A percentile compares a stretch with the other conserved stretches of the same genome.
phyloP scores from a whole-genome alignment of 768 basidiomycete genomes.

The Leccinum arenicola region DNA sequence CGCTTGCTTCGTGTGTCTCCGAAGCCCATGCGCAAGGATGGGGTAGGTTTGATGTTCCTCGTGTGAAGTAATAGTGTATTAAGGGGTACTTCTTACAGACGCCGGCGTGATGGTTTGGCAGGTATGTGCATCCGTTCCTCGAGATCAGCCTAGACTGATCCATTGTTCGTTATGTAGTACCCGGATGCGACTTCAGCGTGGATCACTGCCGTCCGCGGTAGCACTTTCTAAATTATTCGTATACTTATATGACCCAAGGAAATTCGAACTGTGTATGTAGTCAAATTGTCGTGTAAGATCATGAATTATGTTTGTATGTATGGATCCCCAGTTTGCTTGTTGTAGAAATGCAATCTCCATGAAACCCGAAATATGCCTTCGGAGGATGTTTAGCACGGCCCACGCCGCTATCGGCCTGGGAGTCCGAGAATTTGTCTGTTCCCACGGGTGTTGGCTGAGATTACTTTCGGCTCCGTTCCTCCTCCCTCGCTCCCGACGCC shows the following conservation, averaged over 20 bases:
- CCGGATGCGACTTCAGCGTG: slow-evolving; percentile 33
- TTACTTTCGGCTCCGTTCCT: no score
- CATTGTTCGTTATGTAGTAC: slow-evolving; percentile 21
- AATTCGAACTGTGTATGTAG: not conserved
- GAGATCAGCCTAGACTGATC: not conserved
- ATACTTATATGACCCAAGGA: not conserved
- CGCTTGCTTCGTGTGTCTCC: slow-evolving; percentile 55
- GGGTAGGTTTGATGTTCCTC: slow-evolving; percentile 4
- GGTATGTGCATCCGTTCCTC: slow-evolving; percentile 16
- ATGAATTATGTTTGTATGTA: not conserved
- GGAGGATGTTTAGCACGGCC: no score
- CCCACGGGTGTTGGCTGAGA: no score
- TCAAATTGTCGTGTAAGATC: not conserved
- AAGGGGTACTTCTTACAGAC: slow-evolving; percentile 22
- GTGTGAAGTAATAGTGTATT: not conserved
- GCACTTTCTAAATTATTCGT: not conserved
- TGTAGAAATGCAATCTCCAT: no score
- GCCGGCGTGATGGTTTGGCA: slow-evolving; percentile 41
- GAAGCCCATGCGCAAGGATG: slow-evolving; percentile 39
- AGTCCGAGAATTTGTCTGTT: no score
- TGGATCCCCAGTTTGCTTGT: no score
- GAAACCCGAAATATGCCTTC: no score
- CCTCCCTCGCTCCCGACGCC: not conserved
- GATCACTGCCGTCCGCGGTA: slow-evolving; percentile 28
- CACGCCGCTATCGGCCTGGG: no score